A percentile compares a stretch with the other conserved stretches of the same genome.
Conservation (phyloP, 2,329 filamentous ascomycete species). For the Ceratocystiopsis minuta region DNA sequence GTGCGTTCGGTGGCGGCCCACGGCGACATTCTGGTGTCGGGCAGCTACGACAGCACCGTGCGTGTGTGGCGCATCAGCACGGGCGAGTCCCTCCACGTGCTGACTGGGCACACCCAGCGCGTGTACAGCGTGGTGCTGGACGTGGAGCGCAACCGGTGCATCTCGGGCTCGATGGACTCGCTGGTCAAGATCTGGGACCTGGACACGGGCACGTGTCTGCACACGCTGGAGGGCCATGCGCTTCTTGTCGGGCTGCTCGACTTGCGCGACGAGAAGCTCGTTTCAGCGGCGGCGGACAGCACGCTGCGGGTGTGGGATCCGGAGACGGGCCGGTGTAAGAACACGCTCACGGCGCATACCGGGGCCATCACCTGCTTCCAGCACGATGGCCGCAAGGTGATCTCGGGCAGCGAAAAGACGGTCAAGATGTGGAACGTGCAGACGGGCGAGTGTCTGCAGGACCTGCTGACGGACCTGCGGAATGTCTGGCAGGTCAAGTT, state of each 20-base stretch:
- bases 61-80: constrained; percentile 96
- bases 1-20: constrained; percentile 91
- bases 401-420: constrained; percentile 86
- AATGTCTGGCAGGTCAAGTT: constrained; percentile 99
- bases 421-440: constrained; percentile 98
- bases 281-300: constrained; percentile 88
- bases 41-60: constrained; percentile 90
- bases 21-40: constrained; percentile 88
- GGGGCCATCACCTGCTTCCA: constrained; percentile 98
- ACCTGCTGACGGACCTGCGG: constrained; percentile 79
- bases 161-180: constrained; percentile 97
- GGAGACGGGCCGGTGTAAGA: constrained; percentile 77
- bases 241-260: constrained; percentile 86
- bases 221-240: constrained; percentile 82
- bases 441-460: constrained; percentile 80
- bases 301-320: constrained; percentile 96
- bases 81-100: constrained; percentile 66
- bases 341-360: constrained; percentile 79
- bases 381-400: constrained; percentile 90
- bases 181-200: constrained; percentile 96
- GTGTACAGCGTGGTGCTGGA: constrained; percentile 96
- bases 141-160: constrained; percentile 79
- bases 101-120: constrained; percentile 78
- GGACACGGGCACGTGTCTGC: constrained; percentile 64
- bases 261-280: constrained; percentile 71